Evolutionary conservation across 176 grass and related monocot genomes (phyloP).

Genomic region (Carex kokanica): DNA sequence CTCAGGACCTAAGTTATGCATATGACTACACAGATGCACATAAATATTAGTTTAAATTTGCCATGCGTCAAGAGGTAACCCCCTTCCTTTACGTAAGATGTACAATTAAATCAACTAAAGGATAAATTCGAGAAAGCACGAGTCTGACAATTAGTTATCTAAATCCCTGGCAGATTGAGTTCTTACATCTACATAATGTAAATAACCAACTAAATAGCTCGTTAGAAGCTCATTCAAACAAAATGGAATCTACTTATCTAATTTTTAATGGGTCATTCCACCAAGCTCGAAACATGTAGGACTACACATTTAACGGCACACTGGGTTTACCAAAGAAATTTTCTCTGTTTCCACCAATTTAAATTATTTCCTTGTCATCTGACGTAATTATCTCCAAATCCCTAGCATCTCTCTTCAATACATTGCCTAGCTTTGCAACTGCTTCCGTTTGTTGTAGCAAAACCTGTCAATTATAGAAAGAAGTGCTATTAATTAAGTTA

Average conservation of each 20-base stretch:
- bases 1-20: too few species aligned
- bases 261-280: not conserved
- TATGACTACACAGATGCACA: too few species aligned
- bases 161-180: not conserved
- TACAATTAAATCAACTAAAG: conserved; percentile 2
- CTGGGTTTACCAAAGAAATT: conserved; percentile 13
- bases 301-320: conserved; percentile 8
- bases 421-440: conserved; percentile 82
- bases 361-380: conserved; percentile 42
- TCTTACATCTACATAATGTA: not conserved
- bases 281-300: not conserved
- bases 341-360: conserved; percentile 30
- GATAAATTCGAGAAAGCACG: not conserved
- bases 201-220: not conserved
- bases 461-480: conserved; percentile 34
- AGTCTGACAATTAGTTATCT: not conserved
- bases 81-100: too few species aligned
- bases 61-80: not conserved
- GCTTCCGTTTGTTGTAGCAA: conserved; percentile 85
- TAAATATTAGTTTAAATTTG: not conserved
- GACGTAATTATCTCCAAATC: conserved; percentile 80
- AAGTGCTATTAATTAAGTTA: not conserved
- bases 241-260: conserved; percentile 5
- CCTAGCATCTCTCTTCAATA: conserved; percentile 83
- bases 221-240: not conserved